A percentile compares a stretch with the other conserved stretches of the same genome.
These are phyloP conservation scores for Globisporangium megalacanthum DNA, from an alignment of 352 stramenopile genomes.

Conservation along the genomic window DNA sequence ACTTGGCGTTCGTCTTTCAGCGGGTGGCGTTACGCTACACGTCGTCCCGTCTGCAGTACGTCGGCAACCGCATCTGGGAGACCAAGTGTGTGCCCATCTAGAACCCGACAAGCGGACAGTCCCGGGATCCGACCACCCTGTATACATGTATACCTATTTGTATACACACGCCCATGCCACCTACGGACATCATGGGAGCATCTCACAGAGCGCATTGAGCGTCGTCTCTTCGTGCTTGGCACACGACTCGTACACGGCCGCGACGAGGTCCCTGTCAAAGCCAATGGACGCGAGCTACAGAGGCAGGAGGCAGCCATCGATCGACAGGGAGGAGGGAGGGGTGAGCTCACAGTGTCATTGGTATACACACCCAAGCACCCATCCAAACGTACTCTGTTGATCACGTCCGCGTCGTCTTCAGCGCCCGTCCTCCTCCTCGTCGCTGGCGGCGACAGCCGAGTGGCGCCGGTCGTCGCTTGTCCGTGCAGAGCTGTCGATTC, in stretches of 20 bases:
- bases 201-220: slow-evolving; percentile 52
- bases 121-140: too few species aligned
- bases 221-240: slow-evolving; percentile 44
- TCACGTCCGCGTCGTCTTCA: not conserved
- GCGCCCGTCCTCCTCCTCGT: not conserved
- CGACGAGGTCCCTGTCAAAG: slow-evolving; percentile 45
- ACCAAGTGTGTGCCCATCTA: slow-evolving; percentile 78
- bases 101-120: not conserved
- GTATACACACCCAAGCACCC: not conserved
- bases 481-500: too few species aligned
- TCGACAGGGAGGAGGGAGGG: too few species aligned
- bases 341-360: too few species aligned
- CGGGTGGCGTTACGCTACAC: slow-evolving; percentile 70
- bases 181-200: slow-evolving; percentile 16
- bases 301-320: too few species aligned
- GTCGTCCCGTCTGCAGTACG: slow-evolving; percentile 71
- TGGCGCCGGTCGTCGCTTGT: not conserved
- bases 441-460: not conserved
- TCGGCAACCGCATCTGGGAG: slow-evolving; percentile 82
- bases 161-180: slow-evolving; percentile 3
- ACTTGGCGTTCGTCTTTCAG: slow-evolving; percentile 72
- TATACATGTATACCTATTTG: too few species aligned
- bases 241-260: slow-evolving; percentile 58
- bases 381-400: not conserved
- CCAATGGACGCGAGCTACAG: slow-evolving; percentile 52